Conservation (phyloP, 192 early-diverging fungal species). For the Entomortierella chlamydospora region DNA sequence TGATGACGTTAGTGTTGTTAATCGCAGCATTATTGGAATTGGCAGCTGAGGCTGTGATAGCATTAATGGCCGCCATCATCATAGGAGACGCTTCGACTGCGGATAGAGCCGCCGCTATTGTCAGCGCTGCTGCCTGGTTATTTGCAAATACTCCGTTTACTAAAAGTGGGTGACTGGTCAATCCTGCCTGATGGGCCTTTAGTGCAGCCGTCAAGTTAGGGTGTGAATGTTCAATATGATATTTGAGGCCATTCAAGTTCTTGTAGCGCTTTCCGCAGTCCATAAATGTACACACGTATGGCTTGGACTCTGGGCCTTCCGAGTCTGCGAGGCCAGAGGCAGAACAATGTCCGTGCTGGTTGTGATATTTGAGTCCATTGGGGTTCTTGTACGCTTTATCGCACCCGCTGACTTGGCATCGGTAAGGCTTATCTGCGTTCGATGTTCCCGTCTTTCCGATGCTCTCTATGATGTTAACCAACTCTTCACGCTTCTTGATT, state of each 20-base stretch:
- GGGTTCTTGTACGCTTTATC: constrained; percentile 98
- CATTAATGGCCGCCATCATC: constrained; percentile 52
- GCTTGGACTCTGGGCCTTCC: constrained; percentile 70
- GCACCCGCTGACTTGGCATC: constrained; percentile 86
- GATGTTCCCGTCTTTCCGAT: constrained; percentile 33
- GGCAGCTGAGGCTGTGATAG: constrained; percentile 38
- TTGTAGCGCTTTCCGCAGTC: constrained; percentile 95
- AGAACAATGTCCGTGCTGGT: constrained; percentile 91
- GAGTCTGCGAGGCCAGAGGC: constrained; percentile 64
- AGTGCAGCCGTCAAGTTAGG: constrained; percentile 56
- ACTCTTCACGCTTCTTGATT: constrained; percentile 42
- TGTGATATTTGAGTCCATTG: constrained; percentile 97
- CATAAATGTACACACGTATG: constrained; percentile 80
- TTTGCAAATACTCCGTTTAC: constrained; percentile 57
- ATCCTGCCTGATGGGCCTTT: constrained; percentile 36
- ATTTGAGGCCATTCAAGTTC: constrained; percentile 96
- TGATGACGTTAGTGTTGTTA: constrained; percentile 4
- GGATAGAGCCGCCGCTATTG: constrained; percentile 64
- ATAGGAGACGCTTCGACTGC: constrained; percentile 55
- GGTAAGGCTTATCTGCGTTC: constrained; percentile 81
- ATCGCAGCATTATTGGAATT: constrained; percentile 12
- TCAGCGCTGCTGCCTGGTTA: constrained; percentile 56
- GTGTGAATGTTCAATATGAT: constrained; percentile 94
- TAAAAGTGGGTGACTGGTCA: constrained; percentile 31
- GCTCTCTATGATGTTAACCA: constrained; percentile 50